Conservation (phyloP, 805 yeast genomes). For the Myxozyma geophila region DNA sequence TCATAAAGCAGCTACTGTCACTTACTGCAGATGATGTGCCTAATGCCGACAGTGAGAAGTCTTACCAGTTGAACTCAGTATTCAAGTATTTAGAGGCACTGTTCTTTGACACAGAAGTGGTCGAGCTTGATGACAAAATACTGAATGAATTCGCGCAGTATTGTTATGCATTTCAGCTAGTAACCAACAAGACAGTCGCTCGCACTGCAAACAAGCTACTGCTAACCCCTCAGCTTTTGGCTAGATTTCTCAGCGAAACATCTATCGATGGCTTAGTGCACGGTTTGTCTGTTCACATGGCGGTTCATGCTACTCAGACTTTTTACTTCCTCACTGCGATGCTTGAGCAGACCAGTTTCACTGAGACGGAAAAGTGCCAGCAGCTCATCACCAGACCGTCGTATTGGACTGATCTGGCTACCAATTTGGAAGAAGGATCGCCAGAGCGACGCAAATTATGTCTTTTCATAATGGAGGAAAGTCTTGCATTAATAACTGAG, state of each 20-base stretch:
- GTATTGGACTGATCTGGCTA: conserved; percentile 20
- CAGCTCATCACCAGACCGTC: conserved; percentile 1
- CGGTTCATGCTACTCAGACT: conserved; percentile 5
- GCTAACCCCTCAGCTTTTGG: conserved; percentile 5
- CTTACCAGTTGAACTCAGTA: not conserved
- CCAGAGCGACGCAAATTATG: conserved; percentile 27
- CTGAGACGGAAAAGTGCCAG: not conserved
- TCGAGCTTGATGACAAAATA: not conserved
- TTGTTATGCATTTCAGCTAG: conserved; percentile 9
- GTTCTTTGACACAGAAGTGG: not conserved
- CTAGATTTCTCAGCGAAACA: not conserved
- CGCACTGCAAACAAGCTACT: conserved; percentile 7
- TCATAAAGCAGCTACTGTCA: conserved; percentile 5
- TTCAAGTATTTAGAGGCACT: conserved; percentile 11
- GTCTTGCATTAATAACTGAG: not conserved
- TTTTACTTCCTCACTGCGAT: conserved; percentile 21
- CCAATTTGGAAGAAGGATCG: conserved; percentile 18
- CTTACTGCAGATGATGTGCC: not conserved
- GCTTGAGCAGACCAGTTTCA: not conserved
- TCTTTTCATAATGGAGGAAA: conserved; percentile 18
- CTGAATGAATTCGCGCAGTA: not conserved
- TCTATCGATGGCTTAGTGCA: not conserved
- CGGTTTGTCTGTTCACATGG: conserved; percentile 1
- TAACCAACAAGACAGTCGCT: conserved; percentile 7
- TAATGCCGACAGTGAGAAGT: not conserved